These are phyloP conservation scores for Fusarium chuoi DNA, from an alignment of 2,329 filamentous ascomycete genomes.

Conservation along the genomic window DNA sequence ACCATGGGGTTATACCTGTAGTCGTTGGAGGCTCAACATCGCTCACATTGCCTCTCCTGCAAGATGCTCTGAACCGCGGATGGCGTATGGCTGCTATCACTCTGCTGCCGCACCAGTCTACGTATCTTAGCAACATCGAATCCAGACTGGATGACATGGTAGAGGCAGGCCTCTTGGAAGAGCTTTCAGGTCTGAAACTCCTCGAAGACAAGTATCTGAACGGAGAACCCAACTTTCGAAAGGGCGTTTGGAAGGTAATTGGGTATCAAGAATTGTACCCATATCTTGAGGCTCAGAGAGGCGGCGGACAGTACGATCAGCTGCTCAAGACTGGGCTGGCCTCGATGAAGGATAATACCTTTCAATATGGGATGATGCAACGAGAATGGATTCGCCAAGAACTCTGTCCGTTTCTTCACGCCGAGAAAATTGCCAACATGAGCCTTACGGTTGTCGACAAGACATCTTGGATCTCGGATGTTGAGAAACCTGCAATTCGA, in stretches of 20 bases:
- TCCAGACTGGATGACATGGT: background rate
- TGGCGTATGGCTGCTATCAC: background rate
- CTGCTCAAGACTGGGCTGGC: background rate
- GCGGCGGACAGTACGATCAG: fast-evolving
- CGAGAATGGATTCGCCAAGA: background rate
- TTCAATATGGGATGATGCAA: background rate
- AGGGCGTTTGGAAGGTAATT: background rate
- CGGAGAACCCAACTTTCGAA: background rate
- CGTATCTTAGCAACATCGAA: background rate
- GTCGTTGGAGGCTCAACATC: background rate
- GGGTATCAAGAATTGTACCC: background rate
- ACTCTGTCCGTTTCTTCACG: background rate
- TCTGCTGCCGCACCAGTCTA: background rate
- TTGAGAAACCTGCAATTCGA: background rate
- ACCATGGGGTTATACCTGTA: background rate
- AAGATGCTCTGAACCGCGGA: background rate
- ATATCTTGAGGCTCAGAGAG: background rate
- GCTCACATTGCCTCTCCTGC: background rate
- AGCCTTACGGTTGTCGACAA: background rate
- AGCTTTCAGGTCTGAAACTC: background rate
- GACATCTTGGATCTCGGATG: background rate
- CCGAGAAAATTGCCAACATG: background rate
- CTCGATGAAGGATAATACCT: background rate
- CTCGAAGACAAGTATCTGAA: background rate
- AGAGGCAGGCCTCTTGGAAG: background rate